Base-by-base conservation (phyloP, 345 rosid species). In the Boechera retrofracta region DNA sequence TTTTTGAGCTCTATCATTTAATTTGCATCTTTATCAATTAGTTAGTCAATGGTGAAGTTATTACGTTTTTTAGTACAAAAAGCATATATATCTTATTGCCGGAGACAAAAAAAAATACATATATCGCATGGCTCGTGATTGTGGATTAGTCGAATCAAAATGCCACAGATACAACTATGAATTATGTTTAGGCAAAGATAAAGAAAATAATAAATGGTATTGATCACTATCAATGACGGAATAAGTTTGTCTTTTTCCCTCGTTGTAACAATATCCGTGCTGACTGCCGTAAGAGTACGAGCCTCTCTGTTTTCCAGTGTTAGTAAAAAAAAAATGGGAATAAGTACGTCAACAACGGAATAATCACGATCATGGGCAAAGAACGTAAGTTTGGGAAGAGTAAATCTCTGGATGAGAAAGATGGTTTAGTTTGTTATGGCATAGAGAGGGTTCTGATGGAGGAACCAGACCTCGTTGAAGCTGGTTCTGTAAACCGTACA, bases 371-470 rank as follows among this genome's bases (percentile, higher is more conserved):
- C 59, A 87, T 1, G 92, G 89, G 51, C 89, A 88, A 35, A 29
- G 55, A 52, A 66, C 67, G 8, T 81, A 76, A 74, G 77, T 80
- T 18, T 44, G 29, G 11, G 57, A 51, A 16, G 70, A 56, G 36
- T 80, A 71, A 35, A 56, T 33, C 18, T 80, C 55, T 2, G 21
- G 49, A 45, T 62, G 82, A 31, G 58, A 39, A 69, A 64, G 77
- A 52, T 78, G 70, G 47, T 59, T 57, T 56, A 77, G 78, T 67
- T 79, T 72, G 69, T 87, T 66, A 55, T 89, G 90, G 75, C 96
- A 89, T 5, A 64, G 79, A 52, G 91, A 91, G 0, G 91, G 87
- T 16, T 82, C 83, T 6, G 93, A 85, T 32, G 96, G 96, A 21
- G 93, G 88, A 82, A 85, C 90, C 1, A 77, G 85, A 28, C 85